A percentile compares a stretch with the other conserved stretches of the same genome.
Evolutionary conservation across 768 basidiomycete genomes (phyloP).

Genomic region (Xanthoconium purpureum): DNA sequence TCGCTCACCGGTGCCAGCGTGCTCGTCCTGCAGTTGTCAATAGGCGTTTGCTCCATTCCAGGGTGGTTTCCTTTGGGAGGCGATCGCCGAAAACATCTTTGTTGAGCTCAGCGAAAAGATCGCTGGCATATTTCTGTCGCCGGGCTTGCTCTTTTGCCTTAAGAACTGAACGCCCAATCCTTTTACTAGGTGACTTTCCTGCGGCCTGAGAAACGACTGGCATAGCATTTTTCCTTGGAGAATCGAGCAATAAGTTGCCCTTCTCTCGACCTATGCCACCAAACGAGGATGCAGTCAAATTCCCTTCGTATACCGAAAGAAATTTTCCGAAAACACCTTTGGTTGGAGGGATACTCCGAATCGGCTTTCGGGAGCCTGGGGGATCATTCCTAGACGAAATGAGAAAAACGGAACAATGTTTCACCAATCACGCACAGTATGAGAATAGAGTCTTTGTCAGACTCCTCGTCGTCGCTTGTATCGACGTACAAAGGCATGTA

Average conservation of each 20-base stretch:
- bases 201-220: neutral
- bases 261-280: slow-evolving; percentile 5
- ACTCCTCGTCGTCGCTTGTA: slow-evolving; percentile 31
- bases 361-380: slow-evolving; percentile 44
- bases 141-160: slow-evolving; percentile 42
- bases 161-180: slow-evolving; percentile 26
- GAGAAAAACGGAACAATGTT: neutral
- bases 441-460: slow-evolving; percentile 38
- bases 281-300: neutral
- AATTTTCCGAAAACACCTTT: neutral
- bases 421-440: slow-evolving; percentile 32
- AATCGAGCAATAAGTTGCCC: slow-evolving; percentile 6
- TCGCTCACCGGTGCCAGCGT: slow-evolving; percentile 53
- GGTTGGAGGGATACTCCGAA: slow-evolving; percentile 22
- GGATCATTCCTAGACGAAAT: slow-evolving; percentile 43
- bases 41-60: slow-evolving; percentile 67
- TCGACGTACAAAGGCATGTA: slow-evolving; percentile 27
- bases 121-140: slow-evolving; percentile 50
- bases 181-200: slow-evolving; percentile 21
- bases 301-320: neutral
- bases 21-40: slow-evolving; percentile 70
- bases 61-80: slow-evolving; percentile 51
- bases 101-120: slow-evolving; percentile 63
- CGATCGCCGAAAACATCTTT: slow-evolving; percentile 49
- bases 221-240: slow-evolving; percentile 8